Base-by-base conservation (phyloP, 2,329 filamentous ascomycete species). In the Pyrenophora graminea region DNA sequence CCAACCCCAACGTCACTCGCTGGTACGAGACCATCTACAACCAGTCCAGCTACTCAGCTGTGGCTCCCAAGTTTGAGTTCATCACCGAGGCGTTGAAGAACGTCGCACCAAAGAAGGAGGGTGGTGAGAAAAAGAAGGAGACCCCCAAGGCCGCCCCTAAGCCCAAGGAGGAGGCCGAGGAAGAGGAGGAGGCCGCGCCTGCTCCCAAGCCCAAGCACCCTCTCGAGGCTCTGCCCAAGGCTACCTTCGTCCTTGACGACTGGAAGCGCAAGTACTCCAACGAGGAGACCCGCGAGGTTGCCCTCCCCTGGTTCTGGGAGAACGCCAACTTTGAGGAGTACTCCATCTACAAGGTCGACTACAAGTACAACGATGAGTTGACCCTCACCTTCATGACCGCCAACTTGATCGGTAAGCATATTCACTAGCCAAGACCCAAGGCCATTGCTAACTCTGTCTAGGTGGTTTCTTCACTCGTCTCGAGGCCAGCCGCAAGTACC, bases 221-320 rank as follows among this genome's bases (percentile, higher is more conserved):
- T 67, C 84, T 96, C 62, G 93, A 96, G 77, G 77, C 85, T 64
- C 89, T 97, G 48, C 85, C 87, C 71, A 88, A 87, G 75, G 81
- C 94, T 56, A 86, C 87, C 51, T 84, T 96, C 73, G 82, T 88
- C 66, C 84, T 99, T 51, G 94, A 99, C 74, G 94, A 99, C 80
- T 96, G 88, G 90, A 99, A 99, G 89, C 91, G 94, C 74, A 87
- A 90, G 78, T 99, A 96, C 86, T 99, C 94, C 71, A 99, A 99
- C 86, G 85, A 88, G 76, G 91, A 97, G 61, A 92, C 90, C 66
- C 84, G 85, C 51, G 81, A 86, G 61, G 87, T 82, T 61, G 91
- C 93, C 69, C 82, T 97, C 70, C 92, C 93, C 77, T 97, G 89
- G 89, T 97, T 99, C 87, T 99, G 93, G 93, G 87, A 97, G 81